These are phyloP conservation scores for Epichloe amarillans DNA, from an alignment of 2,329 filamentous ascomycete genomes.

Conservation along the genomic window DNA sequence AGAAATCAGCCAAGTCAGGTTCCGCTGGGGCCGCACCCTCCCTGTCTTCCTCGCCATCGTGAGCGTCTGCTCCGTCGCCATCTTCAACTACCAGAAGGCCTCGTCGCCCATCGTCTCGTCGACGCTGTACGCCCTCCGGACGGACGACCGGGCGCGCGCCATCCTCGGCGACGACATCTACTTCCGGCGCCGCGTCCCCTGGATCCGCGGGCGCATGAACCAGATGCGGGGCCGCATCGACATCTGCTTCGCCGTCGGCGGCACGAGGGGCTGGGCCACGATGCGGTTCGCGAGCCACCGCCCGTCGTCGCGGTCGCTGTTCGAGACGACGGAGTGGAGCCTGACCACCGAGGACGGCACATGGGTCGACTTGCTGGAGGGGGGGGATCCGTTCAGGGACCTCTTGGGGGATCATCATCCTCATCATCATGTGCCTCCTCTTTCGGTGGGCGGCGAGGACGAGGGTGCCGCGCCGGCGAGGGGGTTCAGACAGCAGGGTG, in stretches of 20 bases:
- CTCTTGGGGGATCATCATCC: conserved; percentile 20
- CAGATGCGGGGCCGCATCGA: conserved; percentile 85
- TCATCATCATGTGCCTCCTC: conserved; percentile 17
- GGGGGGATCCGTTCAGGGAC: conserved; percentile 53
- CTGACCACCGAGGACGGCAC: conserved; percentile 50
- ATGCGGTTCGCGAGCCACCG: conserved; percentile 74
- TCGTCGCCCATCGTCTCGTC: conserved; percentile 77
- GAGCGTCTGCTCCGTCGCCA: conserved; percentile 59
- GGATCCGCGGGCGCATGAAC: conserved; percentile 81
- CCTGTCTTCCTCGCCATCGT: conserved; percentile 70
- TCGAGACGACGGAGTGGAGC: conserved; percentile 86
- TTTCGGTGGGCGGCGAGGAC: conserved; percentile 18
- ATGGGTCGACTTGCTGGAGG: conserved; percentile 59
- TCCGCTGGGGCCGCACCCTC: conserved; percentile 58
- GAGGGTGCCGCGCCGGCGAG: conserved; percentile 12
- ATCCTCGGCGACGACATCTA: conserved; percentile 79
- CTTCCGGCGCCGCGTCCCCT: conserved; percentile 65
- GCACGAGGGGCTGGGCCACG: conserved; percentile 53
- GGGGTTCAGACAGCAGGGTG: conserved; percentile 40
- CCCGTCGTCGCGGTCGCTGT: conserved; percentile 46
- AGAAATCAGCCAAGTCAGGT: conserved; percentile 31
- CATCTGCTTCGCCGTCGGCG: conserved; percentile 76
- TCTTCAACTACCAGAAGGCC: conserved; percentile 99
- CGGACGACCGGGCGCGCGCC: conserved; percentile 58
- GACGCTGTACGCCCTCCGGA: conserved; percentile 84